Evolutionary conservation across 495 filamentous ascomycete genomes (phyloP).

Genomic region (Collariella sp.): DNA sequence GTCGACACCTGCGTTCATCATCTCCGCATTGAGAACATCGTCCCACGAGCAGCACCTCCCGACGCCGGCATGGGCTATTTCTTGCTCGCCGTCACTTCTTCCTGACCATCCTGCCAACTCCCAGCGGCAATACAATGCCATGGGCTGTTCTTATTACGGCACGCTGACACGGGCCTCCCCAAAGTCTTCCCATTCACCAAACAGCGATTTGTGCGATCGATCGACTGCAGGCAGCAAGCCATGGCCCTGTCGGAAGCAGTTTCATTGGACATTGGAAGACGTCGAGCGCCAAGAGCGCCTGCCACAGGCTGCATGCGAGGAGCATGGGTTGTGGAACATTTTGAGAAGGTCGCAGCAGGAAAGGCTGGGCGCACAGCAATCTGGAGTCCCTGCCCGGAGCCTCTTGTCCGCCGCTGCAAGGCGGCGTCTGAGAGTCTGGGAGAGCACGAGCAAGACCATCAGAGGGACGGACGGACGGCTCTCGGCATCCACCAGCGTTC

Average conservation of each 20-base stretch:
- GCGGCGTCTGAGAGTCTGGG: neutral
- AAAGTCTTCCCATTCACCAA: no score
- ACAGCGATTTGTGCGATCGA: neutral
- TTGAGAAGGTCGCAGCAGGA: neutral
- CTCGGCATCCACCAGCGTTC: neutral
- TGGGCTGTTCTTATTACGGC: no score
- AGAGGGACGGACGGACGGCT: no score
- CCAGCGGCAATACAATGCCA: no score
- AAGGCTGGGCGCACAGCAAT: neutral
- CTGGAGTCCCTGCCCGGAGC: neutral
- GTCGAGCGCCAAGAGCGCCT: neutral
- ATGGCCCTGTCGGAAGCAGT: neutral
- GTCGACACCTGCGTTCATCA: neutral
- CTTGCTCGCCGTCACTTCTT: neutral
- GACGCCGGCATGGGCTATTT: neutral
- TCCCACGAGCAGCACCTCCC: neutral
- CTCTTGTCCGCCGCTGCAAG: constrained; percentile 3
- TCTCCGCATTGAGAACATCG: neutral
- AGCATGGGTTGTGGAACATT: neutral
- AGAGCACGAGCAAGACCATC: neutral
- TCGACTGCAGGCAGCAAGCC: constrained; percentile 1
- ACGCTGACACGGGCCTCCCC: no score
- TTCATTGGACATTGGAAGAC: constrained; percentile 3
- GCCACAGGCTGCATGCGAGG: neutral
- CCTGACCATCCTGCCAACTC: no score